Percentiles rank a stretch among this genome's conserved stretches.
phyloP scores from a whole-genome alignment of 768 basidiomycete species.

The Suillus plorans region DNA sequence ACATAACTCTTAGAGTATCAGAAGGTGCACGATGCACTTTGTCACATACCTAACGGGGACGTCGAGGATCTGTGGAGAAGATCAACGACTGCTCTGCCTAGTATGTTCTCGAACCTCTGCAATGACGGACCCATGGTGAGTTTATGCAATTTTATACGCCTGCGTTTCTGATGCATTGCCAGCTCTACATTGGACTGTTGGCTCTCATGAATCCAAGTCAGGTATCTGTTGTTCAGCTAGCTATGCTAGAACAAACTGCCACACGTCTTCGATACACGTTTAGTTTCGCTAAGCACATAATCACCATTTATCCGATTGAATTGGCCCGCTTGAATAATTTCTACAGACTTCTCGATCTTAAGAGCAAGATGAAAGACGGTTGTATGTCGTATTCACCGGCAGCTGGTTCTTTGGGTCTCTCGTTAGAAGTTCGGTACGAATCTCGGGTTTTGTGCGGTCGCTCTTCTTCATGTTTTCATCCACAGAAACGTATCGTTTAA shows the following conservation, averaged over 20 bases:
- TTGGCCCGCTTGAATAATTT: slow-evolving; percentile 23
- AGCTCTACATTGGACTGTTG: slow-evolving; percentile 30
- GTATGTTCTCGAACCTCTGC: slow-evolving; percentile 12
- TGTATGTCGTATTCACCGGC: slow-evolving; percentile 22
- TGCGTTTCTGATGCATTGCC: neutral
- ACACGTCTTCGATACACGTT: slow-evolving; percentile 24
- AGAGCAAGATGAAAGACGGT: slow-evolving; percentile 28
- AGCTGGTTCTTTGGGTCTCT: slow-evolving; percentile 14
- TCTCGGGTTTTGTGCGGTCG: neutral
- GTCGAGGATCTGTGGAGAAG: slow-evolving; percentile 17
- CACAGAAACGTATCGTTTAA: slow-evolving; percentile 50
- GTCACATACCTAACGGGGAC: slow-evolving; percentile 13
- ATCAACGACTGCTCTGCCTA: slow-evolving; percentile 3
- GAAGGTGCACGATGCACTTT: slow-evolving; percentile 18
- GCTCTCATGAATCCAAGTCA: slow-evolving; percentile 25
- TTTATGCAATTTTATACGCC: neutral
- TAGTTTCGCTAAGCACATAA: neutral
- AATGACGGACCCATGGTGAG: slow-evolving; percentile 20
- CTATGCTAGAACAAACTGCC: slow-evolving; percentile 29
- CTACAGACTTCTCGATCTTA: slow-evolving; percentile 20
- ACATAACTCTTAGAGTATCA: slow-evolving; percentile 18
- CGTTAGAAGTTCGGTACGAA: slow-evolving; percentile 19
- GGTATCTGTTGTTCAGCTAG: slow-evolving; percentile 31
- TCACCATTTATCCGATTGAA: slow-evolving; percentile 10
- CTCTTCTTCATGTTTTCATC: neutral